Evolutionary conservation across 1,139 yeast species (phyloP).

Genomic region (Nakaseomyces nivariensis): DNA sequence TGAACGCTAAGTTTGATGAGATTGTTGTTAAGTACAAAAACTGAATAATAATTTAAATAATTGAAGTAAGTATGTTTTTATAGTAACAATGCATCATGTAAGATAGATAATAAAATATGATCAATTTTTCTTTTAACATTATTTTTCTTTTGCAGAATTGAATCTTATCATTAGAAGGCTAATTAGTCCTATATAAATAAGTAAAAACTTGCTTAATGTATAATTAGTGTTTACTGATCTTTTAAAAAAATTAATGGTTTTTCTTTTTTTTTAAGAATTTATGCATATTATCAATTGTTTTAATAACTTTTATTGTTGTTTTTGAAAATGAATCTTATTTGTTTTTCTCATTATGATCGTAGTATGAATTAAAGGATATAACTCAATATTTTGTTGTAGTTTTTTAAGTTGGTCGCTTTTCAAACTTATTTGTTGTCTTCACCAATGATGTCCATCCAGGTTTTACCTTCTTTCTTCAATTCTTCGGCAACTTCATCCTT

Average conservation of each 20-base stretch:
- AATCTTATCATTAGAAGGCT: slow-evolving; percentile 2
- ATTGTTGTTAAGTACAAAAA: slow-evolving; percentile 40
- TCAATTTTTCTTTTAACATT: neutral
- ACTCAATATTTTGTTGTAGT: neutral
- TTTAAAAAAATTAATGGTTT: neutral
- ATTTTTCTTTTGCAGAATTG: neutral
- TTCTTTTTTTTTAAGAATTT: neutral
- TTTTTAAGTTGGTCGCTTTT: neutral
- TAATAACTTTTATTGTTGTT: neutral
- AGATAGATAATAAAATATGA: neutral
- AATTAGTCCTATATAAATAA: neutral
- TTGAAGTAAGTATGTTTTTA: too few relatives aligned
- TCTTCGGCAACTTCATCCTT: slow-evolving; percentile 65
- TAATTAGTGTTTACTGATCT: neutral
- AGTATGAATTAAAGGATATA: neutral
- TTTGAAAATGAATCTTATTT: neutral
- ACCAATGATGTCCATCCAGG: slow-evolving; percentile 74
- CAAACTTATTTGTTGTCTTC: slow-evolving; percentile 33
- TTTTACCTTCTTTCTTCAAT: slow-evolving; percentile 62
- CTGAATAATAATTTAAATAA: neutral
- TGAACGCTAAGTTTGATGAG: slow-evolving; percentile 42
- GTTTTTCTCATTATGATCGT: neutral
- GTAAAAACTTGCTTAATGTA: neutral
- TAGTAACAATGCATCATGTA: neutral
- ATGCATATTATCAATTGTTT: neutral